phyloP scores from a whole-genome alignment of 2,329 filamentous ascomycete genomes.

The Aspergillus udagawae region DNA sequence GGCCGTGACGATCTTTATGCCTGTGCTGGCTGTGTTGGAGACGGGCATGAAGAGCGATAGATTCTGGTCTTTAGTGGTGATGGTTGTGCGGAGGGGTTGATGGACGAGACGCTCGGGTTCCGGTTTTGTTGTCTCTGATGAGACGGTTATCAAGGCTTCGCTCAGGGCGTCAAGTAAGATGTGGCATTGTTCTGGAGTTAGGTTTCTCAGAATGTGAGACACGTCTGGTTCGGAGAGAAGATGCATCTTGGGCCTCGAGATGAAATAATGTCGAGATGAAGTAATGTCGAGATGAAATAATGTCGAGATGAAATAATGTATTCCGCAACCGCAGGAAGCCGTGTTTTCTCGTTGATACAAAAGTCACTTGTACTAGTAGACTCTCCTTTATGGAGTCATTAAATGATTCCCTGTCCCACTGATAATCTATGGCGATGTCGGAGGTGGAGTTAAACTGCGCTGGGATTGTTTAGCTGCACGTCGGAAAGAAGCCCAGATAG shows the following conservation, averaged over 20 bases:
- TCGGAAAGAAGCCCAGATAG: not conserved
- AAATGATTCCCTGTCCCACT: not conserved
- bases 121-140: slow-evolving; percentile 22
- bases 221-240: slow-evolving; percentile 33
- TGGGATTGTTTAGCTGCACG: not conserved
- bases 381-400: not conserved
- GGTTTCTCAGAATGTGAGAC: slow-evolving; percentile 27
- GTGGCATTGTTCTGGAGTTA: slow-evolving; percentile 31
- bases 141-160: slow-evolving; percentile 31
- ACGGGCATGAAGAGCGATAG: slow-evolving; percentile 74
- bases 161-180: slow-evolving; percentile 35
- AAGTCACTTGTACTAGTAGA: not conserved
- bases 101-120: slow-evolving; percentile 31
- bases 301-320: not conserved
- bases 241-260: slow-evolving; percentile 23
- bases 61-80: slow-evolving; percentile 37
- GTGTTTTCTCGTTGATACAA: not conserved
- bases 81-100: slow-evolving; percentile 41
- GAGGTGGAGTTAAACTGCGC: not conserved
- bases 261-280: not conserved
- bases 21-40: slow-evolving; percentile 59
- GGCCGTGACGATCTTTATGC: slow-evolving; percentile 68
- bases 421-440: slow-evolving; percentile 4
- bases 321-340: not conserved
- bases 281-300: too few species aligned